phyloP scores from a whole-genome alignment of 1,284 basidiomycete species.

The Cystobasidium sp. region DNA sequence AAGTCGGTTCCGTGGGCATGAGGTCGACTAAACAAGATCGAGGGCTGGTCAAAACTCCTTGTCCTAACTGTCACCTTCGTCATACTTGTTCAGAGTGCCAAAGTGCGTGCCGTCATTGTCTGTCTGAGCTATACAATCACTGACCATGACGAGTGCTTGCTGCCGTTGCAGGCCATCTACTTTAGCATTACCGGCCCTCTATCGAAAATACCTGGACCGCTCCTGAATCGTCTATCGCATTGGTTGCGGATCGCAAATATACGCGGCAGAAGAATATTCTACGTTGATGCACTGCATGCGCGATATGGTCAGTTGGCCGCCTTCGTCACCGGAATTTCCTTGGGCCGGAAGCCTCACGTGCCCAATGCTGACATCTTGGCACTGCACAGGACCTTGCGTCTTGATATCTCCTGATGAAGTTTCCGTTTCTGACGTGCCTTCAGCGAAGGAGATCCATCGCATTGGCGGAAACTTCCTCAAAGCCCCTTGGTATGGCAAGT shows the following conservation, averaged over 20 bases:
- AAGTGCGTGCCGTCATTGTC: no score
- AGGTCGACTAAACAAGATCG: no score
- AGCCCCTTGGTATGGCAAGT: constrained; percentile 33
- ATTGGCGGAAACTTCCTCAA: constrained; percentile 18
- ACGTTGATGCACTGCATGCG: constrained; percentile 10
- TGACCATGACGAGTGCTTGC: no score
- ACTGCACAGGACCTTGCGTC: constrained; percentile 9
- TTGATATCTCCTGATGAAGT: constrained; percentile 24
- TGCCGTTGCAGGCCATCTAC: not conserved
- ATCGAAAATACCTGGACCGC: constrained; percentile 11
- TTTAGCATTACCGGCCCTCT: not conserved
- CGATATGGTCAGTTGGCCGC: constrained; percentile 1
- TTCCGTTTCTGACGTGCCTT: not conserved
- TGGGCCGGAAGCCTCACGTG: no score
- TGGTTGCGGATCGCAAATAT: constrained; percentile 23
- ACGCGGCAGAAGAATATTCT: constrained; percentile 1
- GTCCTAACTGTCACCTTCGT: no score
- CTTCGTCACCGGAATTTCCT: no score
- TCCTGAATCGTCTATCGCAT: constrained; percentile 18
- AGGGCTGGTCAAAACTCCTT: no score
- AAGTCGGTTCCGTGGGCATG: no score
- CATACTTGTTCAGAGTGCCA: no score
- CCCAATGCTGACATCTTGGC: not conserved
- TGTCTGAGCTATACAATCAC: no score
- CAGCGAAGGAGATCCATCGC: constrained; percentile 32